These are phyloP conservation scores for Pleoardoris graminearum DNA, from an alignment of 2,329 filamentous ascomycete genomes.

Conservation along the genomic window DNA sequence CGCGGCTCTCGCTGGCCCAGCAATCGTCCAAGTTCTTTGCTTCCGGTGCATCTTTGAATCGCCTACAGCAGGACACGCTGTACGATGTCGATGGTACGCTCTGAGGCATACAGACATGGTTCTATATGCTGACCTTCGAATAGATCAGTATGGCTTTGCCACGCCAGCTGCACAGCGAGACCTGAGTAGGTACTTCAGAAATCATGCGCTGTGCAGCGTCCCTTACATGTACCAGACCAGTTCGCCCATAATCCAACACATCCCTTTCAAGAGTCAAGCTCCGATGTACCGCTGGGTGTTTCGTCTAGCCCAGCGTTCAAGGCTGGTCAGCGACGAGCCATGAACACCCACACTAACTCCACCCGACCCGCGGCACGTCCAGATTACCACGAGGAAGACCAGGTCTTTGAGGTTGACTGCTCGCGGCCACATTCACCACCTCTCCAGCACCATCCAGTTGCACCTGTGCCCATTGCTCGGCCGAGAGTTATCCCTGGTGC, in stretches of 20 bases:
- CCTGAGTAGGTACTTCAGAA: constrained; percentile 12
- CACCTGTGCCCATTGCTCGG: not conserved
- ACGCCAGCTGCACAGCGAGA: not conserved
- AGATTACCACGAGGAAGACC: not conserved
- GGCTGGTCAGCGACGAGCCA: constrained; percentile 38
- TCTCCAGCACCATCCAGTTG: not conserved
- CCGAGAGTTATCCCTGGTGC: constrained; percentile 1
- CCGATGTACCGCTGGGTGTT: constrained; percentile 28
- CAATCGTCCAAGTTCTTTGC: constrained; percentile 16
- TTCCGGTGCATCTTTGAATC: constrained; percentile 1
- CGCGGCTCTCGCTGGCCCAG: constrained; percentile 45
- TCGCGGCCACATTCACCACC: not conserved
- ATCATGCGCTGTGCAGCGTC: too few relatives aligned
- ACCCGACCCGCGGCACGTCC: not conserved
- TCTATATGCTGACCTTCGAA: not conserved
- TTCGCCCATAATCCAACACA: constrained; percentile 29
- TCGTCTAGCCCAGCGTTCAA: constrained; percentile 49
- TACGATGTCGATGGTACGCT: not conserved
- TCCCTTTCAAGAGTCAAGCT: constrained; percentile 29
- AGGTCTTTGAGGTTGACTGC: not conserved
- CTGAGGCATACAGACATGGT: too few relatives aligned
- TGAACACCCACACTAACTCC: constrained; percentile 6
- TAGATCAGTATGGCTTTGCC: not conserved
- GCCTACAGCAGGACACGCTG: not conserved
- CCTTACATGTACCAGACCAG: constrained; percentile 18